Base-by-base conservation (phyloP, 78 protist species). In the Dictyostelium brefeldianum region DNA sequence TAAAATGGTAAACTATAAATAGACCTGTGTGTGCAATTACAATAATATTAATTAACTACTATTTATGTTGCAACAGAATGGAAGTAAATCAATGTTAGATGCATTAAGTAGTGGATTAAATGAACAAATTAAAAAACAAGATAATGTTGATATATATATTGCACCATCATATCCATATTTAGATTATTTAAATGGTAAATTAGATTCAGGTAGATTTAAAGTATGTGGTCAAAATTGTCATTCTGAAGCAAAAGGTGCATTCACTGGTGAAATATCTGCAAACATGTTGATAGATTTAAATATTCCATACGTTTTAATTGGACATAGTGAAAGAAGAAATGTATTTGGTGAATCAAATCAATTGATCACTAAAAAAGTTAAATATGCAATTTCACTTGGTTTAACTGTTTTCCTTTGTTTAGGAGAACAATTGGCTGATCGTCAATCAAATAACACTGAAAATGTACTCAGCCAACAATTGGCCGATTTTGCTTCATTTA, bases 311-410 rank as follows among this genome's bases (percentile, higher is more conserved):
- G 98, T 94, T 29, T 97, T 99, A 54, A 25, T 99, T 5, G 99
- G 99, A 46, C 99, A 99, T 96, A 89, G 97, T 36, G 99, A 99
- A 89, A 98, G 99, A 20, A 96, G 99, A 20, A 27, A 84, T 43
- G 46, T 98, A 81, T 98, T 98, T 89, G 81, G 75, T 27, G 99
- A 99, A 78, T 41, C 96, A 27, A 81, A 91, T 69, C 98, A 89
- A 62, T 59, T 89, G 18, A 56, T 97, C 29, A 97, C 85, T 51
- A 92, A 97, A 80, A 98, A 98, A 94, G 74, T 89, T 25, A 74
- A 75, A 18, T 67, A 50, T 29, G 98, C 98, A 11, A 91, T 98
- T 51, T 67, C 56, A 50, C 9, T 51, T 17, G 99, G 99, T 20
- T 69, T 99, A 27, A 78, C 74, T 27, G 96, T 97, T 62, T 97